phyloP scores from a whole-genome alignment of 805 yeast species.

The Teunomyces lycoperdinae region DNA sequence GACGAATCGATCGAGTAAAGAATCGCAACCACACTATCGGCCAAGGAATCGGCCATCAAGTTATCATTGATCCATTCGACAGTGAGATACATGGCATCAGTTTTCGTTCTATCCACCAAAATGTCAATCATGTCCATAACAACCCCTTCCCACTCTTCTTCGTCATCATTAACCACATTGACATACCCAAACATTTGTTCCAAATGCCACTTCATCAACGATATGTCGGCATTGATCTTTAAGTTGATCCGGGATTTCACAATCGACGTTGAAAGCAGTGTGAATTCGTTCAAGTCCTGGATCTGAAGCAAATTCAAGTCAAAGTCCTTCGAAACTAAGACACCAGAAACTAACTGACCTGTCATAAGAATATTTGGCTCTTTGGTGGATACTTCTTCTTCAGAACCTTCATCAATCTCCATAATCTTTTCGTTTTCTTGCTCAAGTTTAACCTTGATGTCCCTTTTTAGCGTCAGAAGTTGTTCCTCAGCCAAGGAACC shows the following conservation, averaged over 20 bases:
- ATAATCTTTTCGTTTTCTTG: conserved; percentile 31
- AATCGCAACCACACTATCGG: conserved; percentile 90
- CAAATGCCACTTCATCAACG: conserved; percentile 82
- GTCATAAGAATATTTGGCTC: conserved; percentile 7
- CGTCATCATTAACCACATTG: conserved; percentile 58
- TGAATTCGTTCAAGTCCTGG: conserved; percentile 83
- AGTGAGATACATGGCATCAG: conserved; percentile 44
- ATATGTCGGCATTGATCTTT: conserved; percentile 75
- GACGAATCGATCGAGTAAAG: conserved; percentile 89
- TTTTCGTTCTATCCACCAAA: conserved; percentile 42
- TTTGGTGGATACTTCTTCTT: conserved; percentile 9
- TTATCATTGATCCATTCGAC: conserved; percentile 91
- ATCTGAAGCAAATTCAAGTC: conserved; percentile 79
- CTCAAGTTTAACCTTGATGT: conserved; percentile 57
- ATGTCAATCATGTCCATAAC: conserved; percentile 46
- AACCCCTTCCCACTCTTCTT: conserved; percentile 40
- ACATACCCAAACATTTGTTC: conserved; percentile 93
- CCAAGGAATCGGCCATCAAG: conserved; percentile 81
- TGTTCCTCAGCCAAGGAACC: conserved; percentile 52
- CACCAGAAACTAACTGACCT: conserved; percentile 62
- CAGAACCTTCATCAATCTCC: conserved; percentile 23
- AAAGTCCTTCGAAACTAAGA: conserved; percentile 87
- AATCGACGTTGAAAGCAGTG: conserved; percentile 81
- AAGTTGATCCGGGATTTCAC: conserved; percentile 80
- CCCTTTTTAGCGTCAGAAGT: conserved; percentile 36